Evolutionary conservation across 768 basidiomycete genomes (phyloP), one percentile per base, ranked within the genome.

Genomic region (Panaeolus papilionaceus): DNA sequence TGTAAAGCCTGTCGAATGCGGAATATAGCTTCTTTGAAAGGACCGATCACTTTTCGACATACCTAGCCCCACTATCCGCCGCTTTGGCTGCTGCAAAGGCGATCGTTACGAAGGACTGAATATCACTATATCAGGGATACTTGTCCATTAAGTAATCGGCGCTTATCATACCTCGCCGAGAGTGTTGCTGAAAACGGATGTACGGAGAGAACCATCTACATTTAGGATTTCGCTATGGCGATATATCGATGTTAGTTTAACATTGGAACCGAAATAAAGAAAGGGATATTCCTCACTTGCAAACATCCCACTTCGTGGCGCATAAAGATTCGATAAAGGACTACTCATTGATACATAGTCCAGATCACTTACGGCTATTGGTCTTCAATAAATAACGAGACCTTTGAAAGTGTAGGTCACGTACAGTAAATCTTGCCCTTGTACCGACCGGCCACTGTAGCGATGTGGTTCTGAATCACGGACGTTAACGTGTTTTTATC

Each of bases 131-230:
- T 33, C 33, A 33, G 33, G 5, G 33, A 33, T 5, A 33, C 33
- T 33, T 2, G 23, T 23, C 23, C 23, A 23, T 23, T 23, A 23
- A 23, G 1, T 23, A 23, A 23, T 23, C 0, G 23, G 23, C 23
- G 1, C 23, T 1, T 23, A 1, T 23, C 23, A 33, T 33, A 33
- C 39, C 23, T 78, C 75, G 67, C 82, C 83, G 42, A 85, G 75
- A 62, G 83, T 78, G 68, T 80, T 80, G 65, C 69, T 79, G 75
- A 83, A 84, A 38, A 84, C 80, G 51, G 79, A 79, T 26, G 69
- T 71, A 37, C 80, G 78, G 62, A 83, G 67, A 62, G 74, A 74
- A 38, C 84, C 83, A 71, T 83, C 77, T 64, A 84, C 84, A 73
- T 82, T 82, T 71, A 85, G 78, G 62, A 80, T 80, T 75, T 84